Percentiles rank a stretch among this genome's conserved stretches.
These are phyloP conservation scores for Warburgia ugandensis DNA, from an alignment of 164 flowering plant species.

Conservation along the genomic window DNA sequence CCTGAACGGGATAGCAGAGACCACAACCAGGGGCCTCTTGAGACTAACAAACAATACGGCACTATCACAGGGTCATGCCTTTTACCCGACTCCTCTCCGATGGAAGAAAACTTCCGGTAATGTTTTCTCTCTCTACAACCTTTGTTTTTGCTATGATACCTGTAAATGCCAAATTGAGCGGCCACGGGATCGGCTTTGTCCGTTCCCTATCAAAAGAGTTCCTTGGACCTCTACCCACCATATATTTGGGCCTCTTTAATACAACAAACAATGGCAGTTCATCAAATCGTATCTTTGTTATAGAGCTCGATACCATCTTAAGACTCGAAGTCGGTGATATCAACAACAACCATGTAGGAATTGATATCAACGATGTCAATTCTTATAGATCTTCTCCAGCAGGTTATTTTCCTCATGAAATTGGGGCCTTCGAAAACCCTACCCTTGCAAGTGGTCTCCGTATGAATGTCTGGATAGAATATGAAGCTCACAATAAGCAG, in stretches of 20 bases:
- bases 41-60: conserved; percentile 29
- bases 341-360: conserved; percentile 23
- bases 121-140: conserved; percentile 17
- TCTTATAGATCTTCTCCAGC: conserved; percentile 18
- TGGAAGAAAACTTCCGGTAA: conserved; percentile 9
- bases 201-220: conserved; percentile 14
- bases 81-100: conserved; percentile 10
- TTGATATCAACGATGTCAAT: conserved; percentile 20
- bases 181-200: conserved; percentile 24
- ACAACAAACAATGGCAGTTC: conserved; percentile 6
- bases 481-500: conserved; percentile 7
- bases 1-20: conserved; percentile 19
- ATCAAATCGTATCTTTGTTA: conserved; percentile 17
- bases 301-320: conserved; percentile 14
- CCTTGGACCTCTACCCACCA: conserved; percentile 5
- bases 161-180: conserved; percentile 2
- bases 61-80: conserved; percentile 17
- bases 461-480: conserved; percentile 26
- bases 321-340: conserved; percentile 15
- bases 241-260: conserved; percentile 24
- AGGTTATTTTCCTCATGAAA: conserved; percentile 6
- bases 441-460: conserved; percentile 11
- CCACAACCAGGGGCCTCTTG: conserved; percentile 28
- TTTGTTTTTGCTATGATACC: conserved; percentile 17
- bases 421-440: background rate